Percentiles rank a stretch among this genome's conserved stretches.
Evolutionary conservation across 306 rosid genomes (phyloP).

Genomic region (Datisca glomerata): DNA sequence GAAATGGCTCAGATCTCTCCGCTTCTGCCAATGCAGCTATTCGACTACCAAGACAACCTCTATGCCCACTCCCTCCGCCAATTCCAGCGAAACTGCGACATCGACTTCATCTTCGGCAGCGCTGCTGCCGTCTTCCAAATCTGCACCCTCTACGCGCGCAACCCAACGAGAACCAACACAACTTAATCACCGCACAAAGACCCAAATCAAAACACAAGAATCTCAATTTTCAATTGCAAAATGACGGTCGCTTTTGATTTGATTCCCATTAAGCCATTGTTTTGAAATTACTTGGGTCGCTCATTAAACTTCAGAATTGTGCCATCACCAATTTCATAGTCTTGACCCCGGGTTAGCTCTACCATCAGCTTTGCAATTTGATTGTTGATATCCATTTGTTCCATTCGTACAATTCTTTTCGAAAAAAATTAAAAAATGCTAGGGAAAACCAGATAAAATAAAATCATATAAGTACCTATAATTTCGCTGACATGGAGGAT

Average conservation of each 20-base stretch:
- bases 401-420: too few species aligned
- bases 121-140: conserved; percentile 70
- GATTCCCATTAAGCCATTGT: conserved; percentile 26
- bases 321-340: conserved; percentile 86
- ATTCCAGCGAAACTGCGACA: conserved; percentile 73
- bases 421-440: too few species aligned
- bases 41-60: conserved; percentile 87
- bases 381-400: conserved; percentile 82
- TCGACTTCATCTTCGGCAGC: conserved; percentile 78
- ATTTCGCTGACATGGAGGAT: too few species aligned
- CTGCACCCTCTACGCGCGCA: conserved; percentile 70
- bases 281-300: conserved; percentile 56
- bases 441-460: too few species aligned
- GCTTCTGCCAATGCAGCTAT: conserved; percentile 79
- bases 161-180: conserved; percentile 46
- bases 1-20: conserved; percentile 61
- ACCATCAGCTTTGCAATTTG: conserved; percentile 90
- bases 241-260: conserved; percentile 55
- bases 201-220: conserved; percentile 82
- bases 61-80: conserved; percentile 84
- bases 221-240: conserved; percentile 49
- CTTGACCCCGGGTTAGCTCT: conserved; percentile 74
- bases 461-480: too few species aligned
- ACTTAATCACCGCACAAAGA: conserved; percentile 82
- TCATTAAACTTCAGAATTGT: too few species aligned